Conservation (phyloP, 345 rosid species). For the Limnanthes douglasii region DNA sequence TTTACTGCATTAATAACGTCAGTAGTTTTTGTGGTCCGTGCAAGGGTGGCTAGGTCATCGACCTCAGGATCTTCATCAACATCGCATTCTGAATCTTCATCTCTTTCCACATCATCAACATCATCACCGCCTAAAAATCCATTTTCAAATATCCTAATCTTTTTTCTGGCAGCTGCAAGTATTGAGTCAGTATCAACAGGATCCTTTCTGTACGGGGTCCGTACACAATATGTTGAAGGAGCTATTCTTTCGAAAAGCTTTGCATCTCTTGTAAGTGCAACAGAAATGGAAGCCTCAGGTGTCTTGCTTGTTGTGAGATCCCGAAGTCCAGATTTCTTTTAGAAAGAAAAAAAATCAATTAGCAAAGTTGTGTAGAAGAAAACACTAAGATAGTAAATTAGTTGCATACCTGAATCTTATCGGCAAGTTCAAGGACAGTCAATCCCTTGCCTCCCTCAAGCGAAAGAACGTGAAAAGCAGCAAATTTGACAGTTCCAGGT, state of each 20-base stretch:
- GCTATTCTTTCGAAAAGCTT: constrained; percentile 99
- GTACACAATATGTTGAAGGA: constrained; percentile 95
- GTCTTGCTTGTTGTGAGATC: constrained; percentile 96
- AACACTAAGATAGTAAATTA: not conserved
- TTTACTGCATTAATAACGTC: constrained; percentile 24
- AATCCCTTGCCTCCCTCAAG: constrained; percentile 94
- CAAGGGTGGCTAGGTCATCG: constrained; percentile 57
- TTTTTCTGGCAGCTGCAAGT: constrained; percentile 82
- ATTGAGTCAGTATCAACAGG: constrained; percentile 89
- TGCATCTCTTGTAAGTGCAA: constrained; percentile 96
- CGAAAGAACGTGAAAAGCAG: constrained; percentile 98
- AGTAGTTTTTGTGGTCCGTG: constrained; percentile 25
- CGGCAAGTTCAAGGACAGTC: constrained; percentile 87
- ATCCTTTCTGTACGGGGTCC: constrained; percentile 85
- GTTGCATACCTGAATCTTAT: constrained; percentile 78
- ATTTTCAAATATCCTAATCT: constrained; percentile 82
- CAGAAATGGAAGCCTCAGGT: constrained; percentile 99
- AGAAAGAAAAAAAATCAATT: constrained; percentile 7
- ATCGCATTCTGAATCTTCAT: constrained; percentile 82
- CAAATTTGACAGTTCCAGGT: constrained; percentile 99
- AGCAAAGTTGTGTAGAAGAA: too few species aligned
- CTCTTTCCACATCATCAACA: constrained; percentile 77
- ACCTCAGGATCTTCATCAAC: constrained; percentile 94
- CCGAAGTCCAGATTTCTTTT: constrained; percentile 93
- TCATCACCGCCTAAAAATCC: constrained; percentile 76